These are phyloP conservation scores for Elsinoe arachidis DNA, from an alignment of 2,329 filamentous ascomycete species.

Conservation along the genomic window DNA sequence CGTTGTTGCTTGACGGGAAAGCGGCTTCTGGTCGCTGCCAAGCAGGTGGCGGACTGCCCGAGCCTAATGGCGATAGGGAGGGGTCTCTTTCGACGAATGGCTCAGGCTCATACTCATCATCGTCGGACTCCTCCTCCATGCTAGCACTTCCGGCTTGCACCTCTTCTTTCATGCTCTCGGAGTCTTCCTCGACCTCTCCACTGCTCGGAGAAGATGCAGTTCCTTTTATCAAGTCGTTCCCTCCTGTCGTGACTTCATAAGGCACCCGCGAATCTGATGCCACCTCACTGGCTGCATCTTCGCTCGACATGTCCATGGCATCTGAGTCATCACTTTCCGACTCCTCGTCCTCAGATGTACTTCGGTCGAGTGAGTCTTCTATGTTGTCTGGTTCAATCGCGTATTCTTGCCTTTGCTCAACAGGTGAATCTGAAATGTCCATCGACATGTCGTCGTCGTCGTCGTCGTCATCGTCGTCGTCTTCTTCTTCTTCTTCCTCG, in stretches of 20 bases:
- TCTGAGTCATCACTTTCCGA: neutral
- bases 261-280: neutral
- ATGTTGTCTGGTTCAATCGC: neutral
- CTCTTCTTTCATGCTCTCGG: neutral
- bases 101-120: constrained; percentile 3
- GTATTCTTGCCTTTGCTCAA: no score
- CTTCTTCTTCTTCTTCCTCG: no score
- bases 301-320: constrained; percentile 12
- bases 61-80: neutral
- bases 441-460: no score
- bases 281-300: neutral
- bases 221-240: no score
- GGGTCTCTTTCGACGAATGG: neutral
- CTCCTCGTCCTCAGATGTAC: neutral
- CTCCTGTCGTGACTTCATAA: no score
- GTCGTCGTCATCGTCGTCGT: no score
- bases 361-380: neutral
- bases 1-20: neutral
- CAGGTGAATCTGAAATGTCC: no score
- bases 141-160: neutral
- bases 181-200: neutral
- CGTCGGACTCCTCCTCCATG: neutral
- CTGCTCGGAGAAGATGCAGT: neutral
- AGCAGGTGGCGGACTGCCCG: neutral
- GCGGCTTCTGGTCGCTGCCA: neutral